Conservation (phyloP, 768 basidiomycete species). For the Pleurotus citrinopileatus region DNA sequence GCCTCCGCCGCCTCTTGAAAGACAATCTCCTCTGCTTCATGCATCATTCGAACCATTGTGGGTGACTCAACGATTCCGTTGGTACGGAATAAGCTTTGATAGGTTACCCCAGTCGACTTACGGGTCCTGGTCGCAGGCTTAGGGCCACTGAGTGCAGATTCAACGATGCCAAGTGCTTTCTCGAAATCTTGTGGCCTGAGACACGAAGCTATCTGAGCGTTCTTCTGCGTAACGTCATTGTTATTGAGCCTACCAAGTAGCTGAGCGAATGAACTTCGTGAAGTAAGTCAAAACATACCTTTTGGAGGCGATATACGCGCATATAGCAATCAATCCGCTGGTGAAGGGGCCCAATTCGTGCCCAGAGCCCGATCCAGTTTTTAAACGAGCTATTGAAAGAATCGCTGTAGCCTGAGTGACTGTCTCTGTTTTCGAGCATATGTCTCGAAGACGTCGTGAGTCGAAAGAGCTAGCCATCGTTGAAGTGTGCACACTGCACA, state of each 20-base stretch:
- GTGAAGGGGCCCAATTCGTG: slow-evolving; percentile 34
- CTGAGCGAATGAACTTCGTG: background rate
- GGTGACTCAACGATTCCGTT: background rate
- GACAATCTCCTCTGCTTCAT: slow-evolving; percentile 30
- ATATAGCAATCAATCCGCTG: slow-evolving; percentile 45
- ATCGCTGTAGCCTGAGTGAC: slow-evolving; percentile 28
- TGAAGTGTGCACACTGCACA: no score
- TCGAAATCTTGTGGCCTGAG: slow-evolving; percentile 10
- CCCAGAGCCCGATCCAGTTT: slow-evolving; percentile 50
- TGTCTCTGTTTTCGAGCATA: slow-evolving; percentile 24
- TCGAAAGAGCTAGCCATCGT: background rate
- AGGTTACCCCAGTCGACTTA: background rate
- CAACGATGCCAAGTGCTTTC: slow-evolving; percentile 11
- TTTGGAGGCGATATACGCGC: slow-evolving; percentile 48
- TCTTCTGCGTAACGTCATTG: slow-evolving; percentile 5
- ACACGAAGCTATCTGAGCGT: slow-evolving; percentile 13
- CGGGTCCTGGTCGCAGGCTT: background rate
- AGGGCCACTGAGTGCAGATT: slow-evolving; percentile 1
- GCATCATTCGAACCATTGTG: slow-evolving; percentile 26
- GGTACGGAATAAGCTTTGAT: slow-evolving; percentile 3
- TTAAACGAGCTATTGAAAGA: slow-evolving; percentile 32
- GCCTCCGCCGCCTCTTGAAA: slow-evolving; percentile 20
- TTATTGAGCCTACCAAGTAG: slow-evolving; percentile 12
- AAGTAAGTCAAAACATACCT: slow-evolving; percentile 28
- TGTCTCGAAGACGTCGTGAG: background rate